Evolutionary conservation across 2,329 filamentous ascomycete genomes (phyloP).

Genomic region (Chaetomiaceae sp.): DNA sequence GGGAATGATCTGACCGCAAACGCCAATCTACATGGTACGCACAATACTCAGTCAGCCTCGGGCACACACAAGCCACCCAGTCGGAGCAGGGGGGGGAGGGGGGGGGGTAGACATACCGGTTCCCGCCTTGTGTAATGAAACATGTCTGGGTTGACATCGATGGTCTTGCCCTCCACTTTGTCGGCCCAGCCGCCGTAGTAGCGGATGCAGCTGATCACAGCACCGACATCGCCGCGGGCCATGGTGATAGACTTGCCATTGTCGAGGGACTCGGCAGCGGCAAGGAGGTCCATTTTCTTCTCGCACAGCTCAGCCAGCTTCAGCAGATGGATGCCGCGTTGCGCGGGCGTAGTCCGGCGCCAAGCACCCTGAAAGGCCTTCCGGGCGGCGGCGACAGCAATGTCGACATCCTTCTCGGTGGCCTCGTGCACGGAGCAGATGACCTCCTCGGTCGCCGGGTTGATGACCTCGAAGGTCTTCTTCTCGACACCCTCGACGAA

Average conservation of each 20-base stretch:
- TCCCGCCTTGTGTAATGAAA: constrained; percentile 82
- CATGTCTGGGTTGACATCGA: constrained; percentile 71
- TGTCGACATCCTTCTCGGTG: constrained; percentile 77
- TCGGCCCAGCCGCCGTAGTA: constrained; percentile 91
- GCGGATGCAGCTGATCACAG: constrained; percentile 66
- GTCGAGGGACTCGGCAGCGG: constrained; percentile 80
- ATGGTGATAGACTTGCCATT: constrained; percentile 78
- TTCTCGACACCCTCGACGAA: constrained; percentile 80
- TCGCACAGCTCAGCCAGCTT: constrained; percentile 79
- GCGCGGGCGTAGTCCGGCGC: constrained; percentile 62
- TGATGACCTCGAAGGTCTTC: constrained; percentile 89
- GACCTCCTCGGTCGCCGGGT: constrained; percentile 78
- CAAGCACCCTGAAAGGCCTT: constrained; percentile 76
- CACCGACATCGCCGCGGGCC: constrained; percentile 69
- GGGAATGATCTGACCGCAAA: constrained; percentile 72
- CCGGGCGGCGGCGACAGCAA: constrained; percentile 80
- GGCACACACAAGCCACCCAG: too few species aligned
- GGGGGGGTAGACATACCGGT: constrained; percentile 46
- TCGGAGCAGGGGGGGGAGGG: not conserved
- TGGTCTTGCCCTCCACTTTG: constrained; percentile 84
- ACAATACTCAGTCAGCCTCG: not conserved
- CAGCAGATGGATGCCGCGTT: constrained; percentile 64
- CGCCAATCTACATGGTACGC: not conserved
- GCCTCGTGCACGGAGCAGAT: constrained; percentile 81
- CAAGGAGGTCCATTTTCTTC: constrained; percentile 71